Evolutionary conservation across 73 alveolate species (phyloP), one percentile per base, ranked within the genome.

Genomic region (Diophrys sp.): DNA sequence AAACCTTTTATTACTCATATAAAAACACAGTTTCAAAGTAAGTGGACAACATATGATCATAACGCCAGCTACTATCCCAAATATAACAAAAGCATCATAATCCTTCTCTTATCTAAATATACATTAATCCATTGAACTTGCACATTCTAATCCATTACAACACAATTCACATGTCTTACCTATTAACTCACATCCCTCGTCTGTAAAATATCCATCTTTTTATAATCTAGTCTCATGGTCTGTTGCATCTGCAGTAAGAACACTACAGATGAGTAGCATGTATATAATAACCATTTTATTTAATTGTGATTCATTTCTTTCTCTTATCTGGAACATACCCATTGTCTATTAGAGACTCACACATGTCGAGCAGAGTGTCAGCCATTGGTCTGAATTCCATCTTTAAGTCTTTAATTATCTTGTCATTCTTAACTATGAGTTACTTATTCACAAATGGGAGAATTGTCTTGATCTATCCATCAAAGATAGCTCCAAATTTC

Each of bases 261-360:
- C 18, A 5, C 5, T 44, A 18, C 62, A 44, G 18, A 44, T 44
- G 18, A 44, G 62, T 44, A 44, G 62, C 62, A 44, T 11, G 18
- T 44, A 44, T 44, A 11, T 44, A 11, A 18, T 44, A 11, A 18
- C 62, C 62, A 44, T 44, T 44, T 44, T 11, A 44, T 44, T 11
- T 44, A 44, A 44, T 11, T 44, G 5, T 44, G 18, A 18, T 44
- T 44, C 5, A 23, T 26, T 70, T 70, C 87, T 79, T 79, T 29
- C 81, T 79, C 76, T 79, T 79, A 32, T 79, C 81, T 54, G 32
- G 70, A 2, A 79, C 54, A 14, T 24, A 2, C 24, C 81, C 81
- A n/a, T 54, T 54, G 23, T 70, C 68, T 24, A 79, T 79, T 75
- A 79, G 27, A 14, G 70, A 23, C 53, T 54, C 68, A 2, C 75